Evolutionary conservation across 768 basidiomycete genomes (phyloP).

Genomic region (Serpula lacrymans): DNA sequence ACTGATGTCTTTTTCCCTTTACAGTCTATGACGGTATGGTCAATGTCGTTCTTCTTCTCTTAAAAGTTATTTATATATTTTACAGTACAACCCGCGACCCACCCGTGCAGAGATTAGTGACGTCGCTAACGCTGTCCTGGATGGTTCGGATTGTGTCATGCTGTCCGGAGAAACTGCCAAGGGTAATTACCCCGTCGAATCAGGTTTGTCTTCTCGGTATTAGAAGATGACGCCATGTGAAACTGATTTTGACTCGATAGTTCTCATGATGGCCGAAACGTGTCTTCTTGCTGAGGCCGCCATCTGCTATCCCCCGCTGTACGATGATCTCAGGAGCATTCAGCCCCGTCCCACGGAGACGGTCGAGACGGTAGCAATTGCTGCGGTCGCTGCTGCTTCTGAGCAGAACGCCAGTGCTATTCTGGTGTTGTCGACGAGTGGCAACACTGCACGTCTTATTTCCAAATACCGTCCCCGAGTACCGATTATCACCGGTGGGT

Average conservation of each 20-base stretch:
- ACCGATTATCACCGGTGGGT: conserved; percentile 91
- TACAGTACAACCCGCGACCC: conserved; percentile 93
- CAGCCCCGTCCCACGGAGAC: conserved; percentile 90
- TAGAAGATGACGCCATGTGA: background rate
- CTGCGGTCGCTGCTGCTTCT: conserved; percentile 90
- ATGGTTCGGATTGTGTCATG: conserved; percentile 99
- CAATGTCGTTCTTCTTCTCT: background rate
- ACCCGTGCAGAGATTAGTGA: conserved; percentile 99
- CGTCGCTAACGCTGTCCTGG: conserved; percentile 98
- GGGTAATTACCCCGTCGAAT: conserved; percentile 93
- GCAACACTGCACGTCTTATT: conserved; percentile 91
- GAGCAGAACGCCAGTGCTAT: conserved; percentile 96
- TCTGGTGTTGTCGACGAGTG: conserved; percentile 93
- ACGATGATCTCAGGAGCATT: conserved; percentile 78
- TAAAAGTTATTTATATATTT: conserved; percentile 5
- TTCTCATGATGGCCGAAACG: conserved; percentile 99
- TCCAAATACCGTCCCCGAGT: conserved; percentile 94
- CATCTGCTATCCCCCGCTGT: conserved; percentile 92
- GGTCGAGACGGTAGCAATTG: conserved; percentile 92
- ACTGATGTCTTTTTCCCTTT: conserved; percentile 13
- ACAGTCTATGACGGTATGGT: conserved; percentile 89
- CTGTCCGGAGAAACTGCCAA: conserved; percentile 99
- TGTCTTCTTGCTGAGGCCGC: conserved; percentile 95
- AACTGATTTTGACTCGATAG: conserved; percentile 35
- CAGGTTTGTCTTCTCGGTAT: conserved; percentile 50